phyloP scores from a whole-genome alignment of 352 stramenopile genomes.

The Pythium utonaiense region DNA sequence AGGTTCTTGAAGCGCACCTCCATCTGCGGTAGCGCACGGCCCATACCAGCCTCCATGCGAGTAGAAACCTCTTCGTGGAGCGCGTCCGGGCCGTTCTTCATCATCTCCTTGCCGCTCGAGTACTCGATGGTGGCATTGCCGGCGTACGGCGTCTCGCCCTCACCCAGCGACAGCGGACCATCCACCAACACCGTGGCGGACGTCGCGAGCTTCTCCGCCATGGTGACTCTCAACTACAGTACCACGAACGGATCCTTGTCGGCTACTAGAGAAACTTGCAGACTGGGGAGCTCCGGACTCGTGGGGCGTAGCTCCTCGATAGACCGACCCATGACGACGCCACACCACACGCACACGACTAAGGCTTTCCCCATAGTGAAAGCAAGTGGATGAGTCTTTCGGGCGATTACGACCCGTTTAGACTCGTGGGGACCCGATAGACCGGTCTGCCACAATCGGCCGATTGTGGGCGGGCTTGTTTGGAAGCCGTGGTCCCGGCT shows the following conservation, averaged over 20 bases:
- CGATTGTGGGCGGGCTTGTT: background rate
- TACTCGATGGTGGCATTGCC: slow-evolving; percentile 15
- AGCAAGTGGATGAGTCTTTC: background rate
- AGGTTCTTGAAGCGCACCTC: slow-evolving; percentile 56
- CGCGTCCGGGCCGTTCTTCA: slow-evolving; percentile 29
- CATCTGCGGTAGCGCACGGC: slow-evolving; percentile 50
- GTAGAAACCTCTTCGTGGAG: slow-evolving; percentile 38
- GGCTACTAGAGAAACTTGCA: no score
- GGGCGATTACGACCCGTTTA: background rate
- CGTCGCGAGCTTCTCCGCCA: background rate
- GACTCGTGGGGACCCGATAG: background rate
- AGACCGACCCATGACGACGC: background rate
- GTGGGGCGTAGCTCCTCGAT: no score
- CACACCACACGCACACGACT: background rate
- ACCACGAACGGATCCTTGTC: no score
- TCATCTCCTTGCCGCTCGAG: slow-evolving; percentile 20
- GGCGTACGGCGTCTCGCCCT: background rate
- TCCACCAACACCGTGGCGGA: slow-evolving; percentile 4
- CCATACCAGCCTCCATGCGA: slow-evolving; percentile 40
- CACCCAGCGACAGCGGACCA: no score
- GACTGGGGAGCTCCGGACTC: background rate
- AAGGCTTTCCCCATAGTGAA: background rate
- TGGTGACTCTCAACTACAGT: no score
- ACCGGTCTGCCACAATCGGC: no score
- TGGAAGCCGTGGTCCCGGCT: slow-evolving; percentile 8